Conservation (phyloP, 2,329 filamentous ascomycete species). For the Colletotrichum abscissum region DNA sequence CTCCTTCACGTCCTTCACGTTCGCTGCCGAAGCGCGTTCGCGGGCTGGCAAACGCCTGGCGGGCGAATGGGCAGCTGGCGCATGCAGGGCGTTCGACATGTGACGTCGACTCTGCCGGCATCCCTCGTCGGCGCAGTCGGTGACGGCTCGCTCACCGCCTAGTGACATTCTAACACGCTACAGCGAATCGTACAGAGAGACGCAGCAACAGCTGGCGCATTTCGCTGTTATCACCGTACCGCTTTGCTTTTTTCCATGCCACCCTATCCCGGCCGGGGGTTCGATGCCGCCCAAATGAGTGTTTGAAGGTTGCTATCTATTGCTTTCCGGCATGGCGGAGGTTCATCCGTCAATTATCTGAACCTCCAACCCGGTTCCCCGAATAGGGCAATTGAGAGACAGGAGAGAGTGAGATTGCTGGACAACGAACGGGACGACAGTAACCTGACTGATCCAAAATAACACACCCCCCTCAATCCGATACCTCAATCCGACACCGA, state of each 20-base stretch:
- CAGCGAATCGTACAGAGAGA: not conserved
- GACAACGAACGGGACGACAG: slow-evolving; percentile 10
- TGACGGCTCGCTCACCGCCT: slow-evolving; percentile 31
- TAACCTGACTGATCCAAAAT: not conserved
- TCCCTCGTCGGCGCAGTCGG: slow-evolving; percentile 30
- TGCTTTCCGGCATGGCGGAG: not conserved
- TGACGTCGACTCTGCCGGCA: slow-evolving; percentile 27
- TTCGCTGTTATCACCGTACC: not conserved
- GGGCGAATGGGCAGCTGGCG: not conserved
- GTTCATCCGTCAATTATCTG: not conserved
- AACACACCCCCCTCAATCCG: not conserved
- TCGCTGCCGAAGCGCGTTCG: not conserved
- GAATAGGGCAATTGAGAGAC: slow-evolving; percentile 1
- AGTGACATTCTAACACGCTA: slow-evolving; percentile 24
- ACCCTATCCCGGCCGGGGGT: slow-evolving; percentile 14
- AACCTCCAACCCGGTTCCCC: not conserved
- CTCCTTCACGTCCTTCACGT: too few species aligned
- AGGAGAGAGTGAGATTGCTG: slow-evolving; percentile 22
- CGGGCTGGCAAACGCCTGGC: slow-evolving; percentile 2
- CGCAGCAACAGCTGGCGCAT: not conserved
- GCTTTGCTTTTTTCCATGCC: not conserved
- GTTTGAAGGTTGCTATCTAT: not conserved
- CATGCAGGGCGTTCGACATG: slow-evolving; percentile 25
- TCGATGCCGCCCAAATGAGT: not conserved
- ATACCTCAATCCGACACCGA: not conserved